Evolutionary conservation across 169 alveolate species (phyloP).

Genomic region (Plasmodium gallinaceum): DNA sequence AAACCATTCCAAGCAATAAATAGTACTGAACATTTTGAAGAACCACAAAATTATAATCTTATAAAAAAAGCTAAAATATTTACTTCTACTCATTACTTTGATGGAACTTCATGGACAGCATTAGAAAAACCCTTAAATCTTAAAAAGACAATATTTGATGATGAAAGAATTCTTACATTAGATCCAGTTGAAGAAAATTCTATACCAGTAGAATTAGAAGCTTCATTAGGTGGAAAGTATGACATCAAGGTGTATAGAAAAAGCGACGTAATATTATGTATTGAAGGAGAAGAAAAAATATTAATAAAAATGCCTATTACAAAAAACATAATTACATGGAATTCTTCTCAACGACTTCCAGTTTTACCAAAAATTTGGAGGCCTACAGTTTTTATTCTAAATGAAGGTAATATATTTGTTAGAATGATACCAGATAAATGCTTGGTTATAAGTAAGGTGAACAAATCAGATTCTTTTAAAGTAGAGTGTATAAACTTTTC

Average conservation of each 20-base stretch:
- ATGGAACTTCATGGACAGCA: conserved; percentile 65
- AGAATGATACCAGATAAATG: conserved; percentile 78
- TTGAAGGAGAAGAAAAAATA: conserved; percentile 83
- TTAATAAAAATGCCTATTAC: conserved; percentile 78
- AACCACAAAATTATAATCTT: conserved; percentile 35
- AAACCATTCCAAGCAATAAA: conserved; percentile 48
- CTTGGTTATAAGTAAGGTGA: conserved; percentile 75
- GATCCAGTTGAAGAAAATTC: conserved; percentile 14
- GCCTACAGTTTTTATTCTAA: conserved; percentile 78
- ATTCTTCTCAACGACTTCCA: conserved; percentile 81
- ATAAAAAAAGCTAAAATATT: conserved; percentile 38
- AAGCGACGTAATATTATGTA: conserved; percentile 53
- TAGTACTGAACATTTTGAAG: conserved; percentile 34
- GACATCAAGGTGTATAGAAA: conserved; percentile 53
- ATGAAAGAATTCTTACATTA: conserved; percentile 33
- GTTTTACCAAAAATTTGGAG: conserved; percentile 83
- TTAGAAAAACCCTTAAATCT: conserved; percentile 52
- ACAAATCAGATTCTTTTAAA: conserved; percentile 62
- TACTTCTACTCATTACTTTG: conserved; percentile 43
- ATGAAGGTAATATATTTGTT: conserved; percentile 66
- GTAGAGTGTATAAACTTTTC: conserved; percentile 80
- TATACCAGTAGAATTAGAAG: conserved; percentile 40
- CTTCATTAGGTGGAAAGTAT: conserved; percentile 70
- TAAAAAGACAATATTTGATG: conserved; percentile 61
- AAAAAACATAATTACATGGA: conserved; percentile 77